Evolutionary conservation across 768 basidiomycete species (phyloP), one percentile per base, ranked within the genome.

Genomic region (Obba rivulosa): DNA sequence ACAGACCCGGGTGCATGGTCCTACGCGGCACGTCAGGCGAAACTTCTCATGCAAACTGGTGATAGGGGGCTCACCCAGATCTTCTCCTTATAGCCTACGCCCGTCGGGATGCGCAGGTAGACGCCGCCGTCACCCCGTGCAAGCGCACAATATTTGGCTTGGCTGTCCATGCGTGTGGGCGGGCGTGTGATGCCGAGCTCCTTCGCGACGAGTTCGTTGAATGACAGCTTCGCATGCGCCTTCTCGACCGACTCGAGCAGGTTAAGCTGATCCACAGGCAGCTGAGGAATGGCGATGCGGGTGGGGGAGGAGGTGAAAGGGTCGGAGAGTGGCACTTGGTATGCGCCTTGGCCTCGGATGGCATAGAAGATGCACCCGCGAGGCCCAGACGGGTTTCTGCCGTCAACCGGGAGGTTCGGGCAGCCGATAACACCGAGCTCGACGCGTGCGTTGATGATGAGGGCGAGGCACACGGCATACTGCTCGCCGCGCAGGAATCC

Each of bases 191-290:
- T 76, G 2, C 76, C 76, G 21, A 97, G 71, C 4, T 83, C 57
- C 25, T 75, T 59, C 0, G 87, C 81, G 31, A 97, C 85, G 18
- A 74, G 75, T 28, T 80, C 79, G 60, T 87, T 92, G 66, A 92
- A 86, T 2, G 81, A 80, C 51, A 93, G 89, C n/a, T 92, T 87
- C 1, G 90, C 85, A 62, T 99, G 96, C 0, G 83, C 85, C 3
- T 87, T 80, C 62, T 99, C 95, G 38, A 95, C 88, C 3, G 89
- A 92, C 69, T 98, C 93, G 53, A 98, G 81, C 67, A 93, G 83
- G 51, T 74, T 76, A 42, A 92, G 70, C 11, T 66, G 65, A 9
- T 71, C 67, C 2, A 72, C 66, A 10, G 74, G 62, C 42, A 79
- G 68, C 10, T 70, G 51, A 7, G 80, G 73, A 53, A 91, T 87